A percentile compares a stretch with the other conserved stretches of the same genome.
Evolutionary conservation across 2,329 filamentous ascomycete genomes (phyloP).

Genomic region (Exophiala sideris): DNA sequence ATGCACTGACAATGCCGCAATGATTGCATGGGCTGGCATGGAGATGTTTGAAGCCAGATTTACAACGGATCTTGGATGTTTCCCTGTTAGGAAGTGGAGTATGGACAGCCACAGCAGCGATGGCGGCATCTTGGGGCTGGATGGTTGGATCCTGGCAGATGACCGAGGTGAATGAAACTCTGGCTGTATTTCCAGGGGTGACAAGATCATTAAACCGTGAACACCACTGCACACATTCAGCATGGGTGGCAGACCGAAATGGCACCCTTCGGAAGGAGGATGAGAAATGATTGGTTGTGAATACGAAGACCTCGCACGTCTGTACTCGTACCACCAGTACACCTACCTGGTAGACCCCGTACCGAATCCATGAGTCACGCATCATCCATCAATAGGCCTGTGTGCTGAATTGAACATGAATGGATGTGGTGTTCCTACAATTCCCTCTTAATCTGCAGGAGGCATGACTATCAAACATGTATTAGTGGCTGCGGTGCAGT

Average conservation of each 20-base stretch:
- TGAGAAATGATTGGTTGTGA: neutral
- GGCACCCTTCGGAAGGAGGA: neutral
- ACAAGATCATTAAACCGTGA: constrained; percentile 1
- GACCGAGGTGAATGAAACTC: neutral
- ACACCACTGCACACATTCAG: neutral
- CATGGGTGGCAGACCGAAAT: neutral
- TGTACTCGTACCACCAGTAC: no score
- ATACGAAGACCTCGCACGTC: neutral
- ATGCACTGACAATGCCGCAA: constrained; percentile 94
- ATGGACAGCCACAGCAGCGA: constrained; percentile 61
- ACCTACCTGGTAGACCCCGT: neutral
- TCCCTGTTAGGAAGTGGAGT: constrained; percentile 67
- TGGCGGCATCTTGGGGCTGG: constrained; percentile 65
- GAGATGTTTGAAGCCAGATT: constrained; percentile 87
- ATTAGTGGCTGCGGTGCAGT: neutral
- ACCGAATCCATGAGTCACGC: neutral
- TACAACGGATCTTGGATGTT: constrained; percentile 58
- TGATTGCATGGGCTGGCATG: constrained; percentile 91
- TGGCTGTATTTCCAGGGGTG: no score
- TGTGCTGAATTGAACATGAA: no score
- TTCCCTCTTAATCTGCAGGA: no score
- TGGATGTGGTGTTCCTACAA: no score
- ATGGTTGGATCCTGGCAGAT: constrained; percentile 45
- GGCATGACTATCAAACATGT: neutral
- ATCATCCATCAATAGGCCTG: no score